Evolutionary conservation across 768 basidiomycete genomes (phyloP), one percentile per base, ranked within the genome.

Genomic region (Amanita inopinata): DNA sequence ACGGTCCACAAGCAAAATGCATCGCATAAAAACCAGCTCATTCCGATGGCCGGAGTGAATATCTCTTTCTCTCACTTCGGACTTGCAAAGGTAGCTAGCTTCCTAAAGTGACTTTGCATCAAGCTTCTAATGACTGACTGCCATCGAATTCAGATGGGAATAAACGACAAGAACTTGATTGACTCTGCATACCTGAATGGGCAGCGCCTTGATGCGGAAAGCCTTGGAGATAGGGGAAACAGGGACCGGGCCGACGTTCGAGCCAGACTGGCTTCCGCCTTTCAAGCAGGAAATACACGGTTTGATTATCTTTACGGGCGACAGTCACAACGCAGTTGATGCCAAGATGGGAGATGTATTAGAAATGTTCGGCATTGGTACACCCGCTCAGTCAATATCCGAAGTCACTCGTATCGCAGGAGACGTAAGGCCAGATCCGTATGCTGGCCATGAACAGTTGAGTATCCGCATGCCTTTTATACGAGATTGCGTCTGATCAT

Each of bases 31-130:
- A 55, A 56, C 25, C 51, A 51, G 7, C 54, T 66, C 17, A 51
- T 72, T 43, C 63, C 60, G 17, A 52, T 72, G 43, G 56, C 56
- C 9, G 70, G 69, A 7, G 61, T 75, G 32, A 78, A 76, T 58
- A 64, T 77, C 33, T 61, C 73, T 8, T 74, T 78, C 55, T 73
- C 75, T 5, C 69, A 71, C 19, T 53, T 54, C 11, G 76, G 73
- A 11, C 64, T 77, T 28, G 50, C 32, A 2, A 58, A 61, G 56
- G 70, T 71, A n/a, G n/a, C n/a, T n/a, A n/a, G n/a, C n/a, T n/a
- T n/a, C n/a, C n/a, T n/a, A n/a, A n/a, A 25, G 10, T 7, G 51
- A 38, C 17, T 1, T 32, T 19, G 19, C 6, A 4, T 22, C 14
- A 27, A 1, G 33, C n/a, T 2, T 23, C 27, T 19, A 24, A n/a